Percentiles rank a stretch among this genome's conserved stretches.
These are phyloP conservation scores for Fusarium proliferatum DNA, from an alignment of 2,329 filamentous ascomycete species.

Conservation along the genomic window DNA sequence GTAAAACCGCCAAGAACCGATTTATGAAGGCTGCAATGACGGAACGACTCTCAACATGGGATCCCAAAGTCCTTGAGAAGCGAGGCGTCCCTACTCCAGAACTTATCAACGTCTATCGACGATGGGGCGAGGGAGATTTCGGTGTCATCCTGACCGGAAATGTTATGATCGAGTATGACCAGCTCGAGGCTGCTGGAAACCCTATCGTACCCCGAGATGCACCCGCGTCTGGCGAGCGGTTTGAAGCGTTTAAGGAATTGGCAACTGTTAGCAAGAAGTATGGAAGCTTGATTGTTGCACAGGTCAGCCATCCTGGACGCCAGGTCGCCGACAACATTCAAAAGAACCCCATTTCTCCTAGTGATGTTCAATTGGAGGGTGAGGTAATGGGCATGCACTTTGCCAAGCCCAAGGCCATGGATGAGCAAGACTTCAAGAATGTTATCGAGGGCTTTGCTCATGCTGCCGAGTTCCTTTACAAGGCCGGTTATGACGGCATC, in stretches of 20 bases:
- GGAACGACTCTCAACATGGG: conserved; percentile 71
- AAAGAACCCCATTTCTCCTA: conserved; percentile 55
- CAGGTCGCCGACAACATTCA: conserved; percentile 53
- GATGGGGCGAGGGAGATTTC: conserved; percentile 68
- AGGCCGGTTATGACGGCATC: conserved; percentile 68
- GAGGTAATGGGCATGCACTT: conserved; percentile 45
- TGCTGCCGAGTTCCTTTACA: conserved; percentile 69
- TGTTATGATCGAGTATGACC: conserved; percentile 70
- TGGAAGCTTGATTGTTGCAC: conserved; percentile 69
- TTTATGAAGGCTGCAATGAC: conserved; percentile 76
- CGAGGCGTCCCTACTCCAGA: conserved; percentile 57
- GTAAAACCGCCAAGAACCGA: conserved; percentile 69
- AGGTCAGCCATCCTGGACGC: conserved; percentile 61
- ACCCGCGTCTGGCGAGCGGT: conserved; percentile 65
- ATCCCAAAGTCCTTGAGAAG: conserved; percentile 60
- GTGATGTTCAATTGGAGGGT: conserved; percentile 50
- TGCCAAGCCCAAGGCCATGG: conserved; percentile 64
- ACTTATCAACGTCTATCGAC: conserved; percentile 64
- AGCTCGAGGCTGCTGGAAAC: conserved; percentile 67
- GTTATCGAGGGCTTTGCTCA: conserved; percentile 72
- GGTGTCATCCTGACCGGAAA: conserved; percentile 72
- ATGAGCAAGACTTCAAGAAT: conserved; percentile 63
- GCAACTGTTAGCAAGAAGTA: conserved; percentile 66
- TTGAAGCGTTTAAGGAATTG: conserved; percentile 69
- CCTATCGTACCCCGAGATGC: conserved; percentile 66